Percentiles rank a stretch among this genome's conserved stretches.
These are phyloP conservation scores for Prunus padus DNA, from an alignment of 306 rosid species.

Conservation along the genomic window DNA sequence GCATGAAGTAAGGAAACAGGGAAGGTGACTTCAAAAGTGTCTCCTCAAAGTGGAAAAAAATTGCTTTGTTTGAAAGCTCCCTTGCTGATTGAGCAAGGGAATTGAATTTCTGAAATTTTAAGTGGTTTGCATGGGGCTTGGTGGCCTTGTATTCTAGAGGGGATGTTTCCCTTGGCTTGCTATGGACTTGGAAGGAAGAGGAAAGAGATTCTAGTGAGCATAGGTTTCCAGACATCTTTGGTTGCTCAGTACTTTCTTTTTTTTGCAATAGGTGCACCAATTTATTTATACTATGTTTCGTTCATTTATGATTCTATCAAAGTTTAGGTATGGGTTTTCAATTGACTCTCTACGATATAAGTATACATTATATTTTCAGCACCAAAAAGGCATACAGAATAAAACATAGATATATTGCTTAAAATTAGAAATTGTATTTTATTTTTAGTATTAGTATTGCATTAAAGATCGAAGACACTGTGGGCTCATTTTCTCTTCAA, in stretches of 20 bases:
- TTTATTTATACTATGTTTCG: neutral
- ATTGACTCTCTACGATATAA: neutral
- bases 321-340: neutral
- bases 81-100: conserved; percentile 15
- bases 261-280: neutral
- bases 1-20: conserved; percentile 68
- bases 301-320: neutral
- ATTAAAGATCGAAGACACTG: neutral
- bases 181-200: conserved; percentile 10
- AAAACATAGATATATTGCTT: neutral
- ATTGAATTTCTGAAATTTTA: conserved; percentile 18
- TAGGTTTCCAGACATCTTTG: conserved; percentile 8
- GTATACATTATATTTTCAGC: neutral
- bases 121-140: conserved; percentile 15
- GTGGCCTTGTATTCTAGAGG: neutral
- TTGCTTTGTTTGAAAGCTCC: conserved; percentile 24
- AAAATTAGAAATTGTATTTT: neutral
- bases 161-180: conserved; percentile 11
- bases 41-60: conserved; percentile 55
- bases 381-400: neutral
- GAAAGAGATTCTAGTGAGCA: conserved; percentile 6
- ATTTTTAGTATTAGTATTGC: neutral
- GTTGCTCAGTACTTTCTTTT: neutral
- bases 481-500: too few species aligned
- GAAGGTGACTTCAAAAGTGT: conserved; percentile 46